Base-by-base conservation (phyloP, 176 grass and related monocot species). In the Aegilops speltoides region DNA sequence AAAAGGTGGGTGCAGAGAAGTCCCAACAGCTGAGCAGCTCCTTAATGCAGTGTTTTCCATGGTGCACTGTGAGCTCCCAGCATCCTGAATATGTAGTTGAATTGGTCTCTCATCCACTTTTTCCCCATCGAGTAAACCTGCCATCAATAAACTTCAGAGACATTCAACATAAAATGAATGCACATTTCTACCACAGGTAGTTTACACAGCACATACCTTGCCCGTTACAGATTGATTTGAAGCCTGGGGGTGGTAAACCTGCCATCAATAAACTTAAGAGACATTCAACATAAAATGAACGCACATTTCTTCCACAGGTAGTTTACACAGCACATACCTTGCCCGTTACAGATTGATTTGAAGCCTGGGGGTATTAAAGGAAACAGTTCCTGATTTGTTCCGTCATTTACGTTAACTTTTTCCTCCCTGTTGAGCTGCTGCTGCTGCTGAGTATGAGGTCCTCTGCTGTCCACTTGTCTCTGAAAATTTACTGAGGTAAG, bases 301-400 rank as follows among this genome's bases (percentile, higher is more conserved):
- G 43, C 50, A 56, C 29, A 57, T 69, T 63, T 59, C 10, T 31
- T 78, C 15, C 14, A 37, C 23, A 48, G 15, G 43, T 45, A 77
- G 59, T 81, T 77, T 31, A 34, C 77, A 61, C 15, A 60, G 63
- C 20, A 62, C 56, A 69, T 86, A 84, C 77, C 62, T 34, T 76
- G 32, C 31, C 33, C 71, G 78, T 87, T 85, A 48, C 64, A 37
- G 19, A 61, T 73, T 33, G 85, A 67, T 28, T 70, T 52, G 45
- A 79, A 79, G 29, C 80, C 75, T 11, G 82, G 78, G 77, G 76
- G 81, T 86, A 73, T 16, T 17, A 33, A 9, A 0, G 45, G 26
- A 3, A 63, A 41, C 43, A 73, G 34, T 77, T 69, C 78, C 52
- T 88, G 77, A 81, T 86, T 77, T 60, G n/a, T 41, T 82, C 37